Conservation (phyloP, 768 basidiomycete genomes). For the Leccinellum luteum region DNA sequence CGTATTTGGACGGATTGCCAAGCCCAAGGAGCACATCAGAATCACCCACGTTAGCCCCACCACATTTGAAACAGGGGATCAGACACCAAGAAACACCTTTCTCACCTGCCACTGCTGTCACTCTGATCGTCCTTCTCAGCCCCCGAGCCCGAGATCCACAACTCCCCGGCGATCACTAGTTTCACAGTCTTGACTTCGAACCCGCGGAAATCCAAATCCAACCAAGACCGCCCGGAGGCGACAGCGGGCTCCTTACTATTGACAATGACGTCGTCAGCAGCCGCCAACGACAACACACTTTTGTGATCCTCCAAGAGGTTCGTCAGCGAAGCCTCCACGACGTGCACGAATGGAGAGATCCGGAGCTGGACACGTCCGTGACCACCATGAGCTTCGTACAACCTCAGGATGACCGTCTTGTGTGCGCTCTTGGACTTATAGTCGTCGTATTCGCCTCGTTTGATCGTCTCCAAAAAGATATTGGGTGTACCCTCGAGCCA, state of each 20-base stretch:
- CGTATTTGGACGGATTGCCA: slow-evolving; percentile 16
- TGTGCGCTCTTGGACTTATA: slow-evolving; percentile 26
- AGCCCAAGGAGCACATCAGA: not conserved
- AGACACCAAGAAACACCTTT: not conserved
- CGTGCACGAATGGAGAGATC: slow-evolving; percentile 49
- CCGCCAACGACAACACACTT: slow-evolving; percentile 40
- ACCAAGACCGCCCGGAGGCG: slow-evolving; percentile 2
- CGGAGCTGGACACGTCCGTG: slow-evolving; percentile 67
- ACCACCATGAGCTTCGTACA: slow-evolving; percentile 96
- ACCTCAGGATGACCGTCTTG: slow-evolving; percentile 69
- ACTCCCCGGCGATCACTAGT: slow-evolving; percentile 39
- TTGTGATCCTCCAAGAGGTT: slow-evolving; percentile 83
- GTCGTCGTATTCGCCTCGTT: slow-evolving; percentile 87
- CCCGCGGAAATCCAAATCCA: slow-evolving; percentile 73
- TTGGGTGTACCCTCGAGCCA: slow-evolving; percentile 67
- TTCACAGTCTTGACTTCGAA: slow-evolving; percentile 92
- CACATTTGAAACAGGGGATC: too few relatives aligned
- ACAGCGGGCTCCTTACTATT: not conserved
- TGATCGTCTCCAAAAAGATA: slow-evolving; percentile 90
- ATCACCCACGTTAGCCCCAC: not conserved
- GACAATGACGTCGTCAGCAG: slow-evolving; percentile 24
- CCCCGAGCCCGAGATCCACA: not conserved
- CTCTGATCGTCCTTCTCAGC: too few relatives aligned
- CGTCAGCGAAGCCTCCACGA: slow-evolving; percentile 63
- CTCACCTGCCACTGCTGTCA: slow-evolving; percentile 10